Percentiles rank a stretch among this genome's conserved stretches.
phyloP scores from a whole-genome alignment of 768 basidiomycete genomes.

The Hortiboletus flavorubellus region DNA sequence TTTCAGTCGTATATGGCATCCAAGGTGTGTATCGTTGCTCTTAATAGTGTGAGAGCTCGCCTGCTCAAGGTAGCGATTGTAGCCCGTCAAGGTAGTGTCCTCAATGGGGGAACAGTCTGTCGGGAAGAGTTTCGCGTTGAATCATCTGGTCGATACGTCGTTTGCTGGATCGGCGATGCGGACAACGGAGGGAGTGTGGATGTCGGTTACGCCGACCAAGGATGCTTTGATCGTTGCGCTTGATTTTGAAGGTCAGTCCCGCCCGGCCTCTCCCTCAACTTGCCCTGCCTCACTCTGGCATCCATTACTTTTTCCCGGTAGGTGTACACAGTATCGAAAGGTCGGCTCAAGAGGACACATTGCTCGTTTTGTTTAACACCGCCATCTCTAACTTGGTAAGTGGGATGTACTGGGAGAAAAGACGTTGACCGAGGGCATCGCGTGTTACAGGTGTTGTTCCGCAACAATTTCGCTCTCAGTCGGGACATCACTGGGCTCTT shows the following conservation, averaged over 20 bases:
- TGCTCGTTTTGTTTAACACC: slow-evolving; percentile 62
- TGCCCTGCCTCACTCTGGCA: not conserved
- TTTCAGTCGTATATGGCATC: slow-evolving; percentile 60
- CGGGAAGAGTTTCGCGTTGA: slow-evolving; percentile 56
- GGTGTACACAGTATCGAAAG: slow-evolving; percentile 65
- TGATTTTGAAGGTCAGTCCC: slow-evolving; percentile 54
- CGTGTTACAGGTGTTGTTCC: slow-evolving; percentile 49
- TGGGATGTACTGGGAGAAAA: slow-evolving; percentile 24
- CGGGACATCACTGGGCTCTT: slow-evolving; percentile 60
- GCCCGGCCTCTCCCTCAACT: not conserved
- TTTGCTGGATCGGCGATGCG: slow-evolving; percentile 66
- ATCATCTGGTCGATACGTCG: slow-evolving; percentile 61
- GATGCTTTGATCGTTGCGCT: slow-evolving; percentile 53
- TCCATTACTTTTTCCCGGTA: not conserved
- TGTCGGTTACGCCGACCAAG: slow-evolving; percentile 60
- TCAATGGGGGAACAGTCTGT: slow-evolving; percentile 72
- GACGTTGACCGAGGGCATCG: not conserved
- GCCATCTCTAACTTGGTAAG: slow-evolving; percentile 61
- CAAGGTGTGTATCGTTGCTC: slow-evolving; percentile 35
- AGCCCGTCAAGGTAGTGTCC: slow-evolving; percentile 64
- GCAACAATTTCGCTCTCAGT: slow-evolving; percentile 62
- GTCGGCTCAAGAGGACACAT: slow-evolving; percentile 59
- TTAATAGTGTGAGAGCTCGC: accelerated
- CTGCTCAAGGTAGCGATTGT: not conserved
- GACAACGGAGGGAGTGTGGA: slow-evolving; percentile 68